Percentiles rank a stretch among this genome's conserved stretches.
Evolutionary conservation across 768 basidiomycete genomes (phyloP).

Genomic region (Lentinula detonsa): DNA sequence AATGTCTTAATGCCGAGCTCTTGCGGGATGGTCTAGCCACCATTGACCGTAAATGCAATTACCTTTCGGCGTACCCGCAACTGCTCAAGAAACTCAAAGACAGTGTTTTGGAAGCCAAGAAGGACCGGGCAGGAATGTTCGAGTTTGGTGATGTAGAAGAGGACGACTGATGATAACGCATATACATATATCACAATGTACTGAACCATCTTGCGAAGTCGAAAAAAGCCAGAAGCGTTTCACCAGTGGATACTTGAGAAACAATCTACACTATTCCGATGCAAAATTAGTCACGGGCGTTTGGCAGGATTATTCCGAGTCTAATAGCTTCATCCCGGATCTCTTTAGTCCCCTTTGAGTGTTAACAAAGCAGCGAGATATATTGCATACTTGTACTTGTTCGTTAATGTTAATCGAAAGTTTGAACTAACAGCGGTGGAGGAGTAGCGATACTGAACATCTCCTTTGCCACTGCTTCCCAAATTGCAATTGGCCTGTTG

Average conservation of each 20-base stretch:
- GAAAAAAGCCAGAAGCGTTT: too few species aligned
- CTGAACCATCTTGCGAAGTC: too few species aligned
- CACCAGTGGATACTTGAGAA: too few species aligned
- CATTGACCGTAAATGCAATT: slow-evolving; percentile 76
- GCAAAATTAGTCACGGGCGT: too few species aligned
- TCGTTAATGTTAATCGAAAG: too few species aligned
- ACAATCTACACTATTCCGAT: too few species aligned
- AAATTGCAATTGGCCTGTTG: slow-evolving; percentile 51
- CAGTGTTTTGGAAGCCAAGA: slow-evolving; percentile 59
- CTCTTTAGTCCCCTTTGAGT: too few species aligned
- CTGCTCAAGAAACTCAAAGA: slow-evolving; percentile 61
- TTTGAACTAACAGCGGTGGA: neutral
- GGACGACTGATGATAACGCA: slow-evolving; percentile 41
- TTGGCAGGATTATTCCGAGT: too few species aligned
- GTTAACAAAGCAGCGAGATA: too few species aligned
- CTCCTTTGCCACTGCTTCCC: slow-evolving; percentile 38
- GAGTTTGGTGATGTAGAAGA: slow-evolving; percentile 91
- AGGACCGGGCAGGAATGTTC: slow-evolving; percentile 75
- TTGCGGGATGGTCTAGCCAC: slow-evolving; percentile 82
- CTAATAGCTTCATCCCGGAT: too few species aligned
- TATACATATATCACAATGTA: neutral
- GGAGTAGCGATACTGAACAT: slow-evolving; percentile 12
- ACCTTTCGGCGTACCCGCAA: slow-evolving; percentile 63
- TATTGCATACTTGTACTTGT: too few species aligned
- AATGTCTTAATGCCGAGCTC: slow-evolving; percentile 86